A percentile compares a stretch with the other conserved stretches of the same genome.
Evolutionary conservation across 306 rosid species (phyloP).

Genomic region (Senna tora): DNA sequence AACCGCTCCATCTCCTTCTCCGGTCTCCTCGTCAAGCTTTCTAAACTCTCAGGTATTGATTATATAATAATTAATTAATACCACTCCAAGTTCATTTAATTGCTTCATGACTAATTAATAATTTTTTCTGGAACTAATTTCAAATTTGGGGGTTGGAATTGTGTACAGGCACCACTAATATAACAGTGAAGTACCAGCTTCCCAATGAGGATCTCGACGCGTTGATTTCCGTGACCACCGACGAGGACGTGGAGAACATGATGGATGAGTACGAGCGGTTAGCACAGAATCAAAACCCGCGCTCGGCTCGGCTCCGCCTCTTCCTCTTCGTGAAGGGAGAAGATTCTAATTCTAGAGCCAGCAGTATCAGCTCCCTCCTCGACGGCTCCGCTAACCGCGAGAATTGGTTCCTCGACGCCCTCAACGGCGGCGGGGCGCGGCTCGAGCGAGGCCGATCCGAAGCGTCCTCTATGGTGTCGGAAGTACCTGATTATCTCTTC

Average conservation of each 20-base stretch:
- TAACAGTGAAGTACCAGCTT: conserved; percentile 88
- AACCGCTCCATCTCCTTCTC: conserved; percentile 72
- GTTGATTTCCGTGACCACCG: conserved; percentile 81
- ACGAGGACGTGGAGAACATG: conserved; percentile 98
- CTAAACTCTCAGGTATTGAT: conserved; percentile 72
- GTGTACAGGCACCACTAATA: conserved; percentile 58
- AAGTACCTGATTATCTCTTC: conserved; percentile 90
- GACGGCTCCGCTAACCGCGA: conserved; percentile 84
- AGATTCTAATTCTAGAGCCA: conserved; percentile 57
- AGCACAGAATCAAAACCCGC: conserved; percentile 68
- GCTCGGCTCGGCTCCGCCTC: conserved; percentile 76
- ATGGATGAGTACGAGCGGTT: conserved; percentile 91
- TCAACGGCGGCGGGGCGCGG: conserved; percentile 61
- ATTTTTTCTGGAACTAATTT: too few relatives aligned
- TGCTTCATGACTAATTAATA: too few relatives aligned
- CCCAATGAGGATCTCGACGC: conserved; percentile 97
- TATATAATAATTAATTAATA: too few relatives aligned
- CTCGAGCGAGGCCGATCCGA: conserved; percentile 89
- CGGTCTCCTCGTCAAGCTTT: conserved; percentile 67
- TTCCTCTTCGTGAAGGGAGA: conserved; percentile 68
- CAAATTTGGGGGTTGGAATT: not conserved
- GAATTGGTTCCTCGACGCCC: conserved; percentile 87
- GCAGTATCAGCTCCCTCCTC: conserved; percentile 77
- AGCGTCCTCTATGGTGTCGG: conserved; percentile 83
- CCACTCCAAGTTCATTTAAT: too few relatives aligned